Evolutionary conservation across 768 basidiomycete species (phyloP).

Genomic region (Tricholoma hemisulphureum): DNA sequence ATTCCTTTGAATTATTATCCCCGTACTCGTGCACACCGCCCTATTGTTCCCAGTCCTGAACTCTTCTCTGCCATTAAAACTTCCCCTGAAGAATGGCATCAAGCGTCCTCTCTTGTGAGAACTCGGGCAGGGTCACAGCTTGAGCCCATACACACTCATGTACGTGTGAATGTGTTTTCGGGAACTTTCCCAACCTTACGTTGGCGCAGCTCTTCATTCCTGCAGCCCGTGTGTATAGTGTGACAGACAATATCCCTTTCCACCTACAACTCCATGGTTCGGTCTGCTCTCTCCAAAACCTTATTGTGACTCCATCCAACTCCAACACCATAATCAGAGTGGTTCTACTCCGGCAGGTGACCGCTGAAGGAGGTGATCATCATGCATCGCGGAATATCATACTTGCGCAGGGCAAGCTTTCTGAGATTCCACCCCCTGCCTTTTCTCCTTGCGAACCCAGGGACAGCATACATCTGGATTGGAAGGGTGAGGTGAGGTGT

Average conservation of each 20-base stretch:
- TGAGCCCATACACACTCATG: slow-evolving; percentile 48
- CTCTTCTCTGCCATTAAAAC: slow-evolving; percentile 61
- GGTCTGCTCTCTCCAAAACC: slow-evolving; percentile 42
- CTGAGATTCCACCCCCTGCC: slow-evolving; percentile 41
- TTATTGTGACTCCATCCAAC: slow-evolving; percentile 32
- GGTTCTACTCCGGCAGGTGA: slow-evolving; percentile 51
- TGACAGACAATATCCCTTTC: slow-evolving; percentile 60
- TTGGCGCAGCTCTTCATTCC: slow-evolving; percentile 57
- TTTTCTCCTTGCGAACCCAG: slow-evolving; percentile 17
- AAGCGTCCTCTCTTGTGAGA: slow-evolving; percentile 42
- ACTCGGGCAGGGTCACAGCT: slow-evolving; percentile 32
- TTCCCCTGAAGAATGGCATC: slow-evolving; percentile 67
- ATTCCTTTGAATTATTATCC: slow-evolving; percentile 54
- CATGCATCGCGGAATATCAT: slow-evolving; percentile 38
- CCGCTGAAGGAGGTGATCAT: slow-evolving; percentile 33
- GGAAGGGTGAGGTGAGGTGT: slow-evolving; percentile 53
- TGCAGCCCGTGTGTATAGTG: slow-evolving; percentile 49
- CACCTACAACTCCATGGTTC: slow-evolving; percentile 59
- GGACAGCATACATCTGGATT: slow-evolving; percentile 46
- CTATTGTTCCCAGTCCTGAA: slow-evolving; percentile 45
- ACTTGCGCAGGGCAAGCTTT: slow-evolving; percentile 50
- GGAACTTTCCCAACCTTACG: background rate
- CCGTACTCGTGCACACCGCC: slow-evolving; percentile 52
- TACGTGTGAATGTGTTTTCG: slow-evolving; percentile 29
- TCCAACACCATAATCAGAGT: slow-evolving; percentile 39